Base-by-base conservation (phyloP, 2,329 filamentous ascomycete species). In the Raffaelea ambrosiae region DNA sequence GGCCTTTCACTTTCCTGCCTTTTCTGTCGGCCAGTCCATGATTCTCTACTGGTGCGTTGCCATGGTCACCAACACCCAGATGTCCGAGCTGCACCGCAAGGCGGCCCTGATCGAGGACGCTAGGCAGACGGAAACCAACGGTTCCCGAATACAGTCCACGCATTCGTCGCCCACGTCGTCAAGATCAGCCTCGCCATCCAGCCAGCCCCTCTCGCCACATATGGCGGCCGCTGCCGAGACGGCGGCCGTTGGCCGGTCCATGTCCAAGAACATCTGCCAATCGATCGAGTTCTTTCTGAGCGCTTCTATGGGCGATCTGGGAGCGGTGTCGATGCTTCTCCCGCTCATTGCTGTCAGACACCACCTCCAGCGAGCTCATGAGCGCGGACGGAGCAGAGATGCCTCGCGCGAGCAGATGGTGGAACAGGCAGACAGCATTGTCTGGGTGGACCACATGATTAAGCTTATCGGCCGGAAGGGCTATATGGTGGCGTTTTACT, bases 1-100 rank as follows among this genome's bases (percentile, higher is more conserved):
- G 2, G 48, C 54, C 4, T 57, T 55, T 16, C 52, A 51, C 33
- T 59, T 59, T 45, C 53, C 55, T 0, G 51, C 56, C 21, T 55
- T 57, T 45, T 33, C 47, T 21, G 40, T 59, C 8, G 57, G 48
- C 42, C 55, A 56, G 48, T 42, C 47, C 20, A 16, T 53, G 20
- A 29, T 56, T 3, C 44, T 53, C 20, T 58, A 51, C 43, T 59
- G 55, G 55, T 31, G 54, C 31, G 46, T 50, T 19, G 23, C 43
- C 18, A 35, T 54, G 33, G 45, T 50, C 10, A 48, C 52, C 21
- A 44, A 57, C 26, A 21, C 40, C 36, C 51, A 56, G 23, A 48
- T 55, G 10, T 18, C 29, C 13, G 4, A 26, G 4, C 29, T 55
- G 7, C 44, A 51, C 16, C 14, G 16, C 10, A 38, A 31, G 14